Evolutionary conservation across 1,284 basidiomycete genomes (phyloP), one percentile per base, ranked within the genome.

Genomic region (Sanghuangporus baumii): DNA sequence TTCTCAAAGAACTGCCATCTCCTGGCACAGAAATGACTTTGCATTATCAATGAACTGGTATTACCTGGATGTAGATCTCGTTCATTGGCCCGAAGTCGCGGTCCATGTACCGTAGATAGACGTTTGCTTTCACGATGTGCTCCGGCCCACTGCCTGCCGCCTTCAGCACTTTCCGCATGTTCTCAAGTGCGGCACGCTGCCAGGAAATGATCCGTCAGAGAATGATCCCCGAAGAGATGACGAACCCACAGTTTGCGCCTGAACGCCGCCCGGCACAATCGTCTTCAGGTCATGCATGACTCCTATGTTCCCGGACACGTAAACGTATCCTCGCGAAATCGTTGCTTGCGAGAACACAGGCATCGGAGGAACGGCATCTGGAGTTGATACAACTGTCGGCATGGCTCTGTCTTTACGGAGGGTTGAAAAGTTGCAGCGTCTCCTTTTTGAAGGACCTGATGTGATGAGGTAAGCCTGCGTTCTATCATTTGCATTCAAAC

Each of bases 241-340:
- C 56, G 20, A 40, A 64, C 79, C 68, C 67, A 85, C 82, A 3
- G 83, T 82, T 66, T 85, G 81, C 6, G 73, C 76, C 64, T 79
- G 74, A 34, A 85, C 78, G 6, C 82, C 82, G 2, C 84, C 84
- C 66, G 78, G 75, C 6, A 84, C 77, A 31, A 88, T 70, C 9
- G 57, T 56, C 57, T 75, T 76, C 56, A 78, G 76, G 23, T 85
- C 78, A 8, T 74, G 74, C 48, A 76, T 76, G 48, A 76, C 79
- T 8, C 85, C 85, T 57, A 88, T 80, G 68, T 79, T 85, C 20
- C 86, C 86, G 12, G 85, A 87, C 40, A 79, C 78, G 65, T 84
- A 88, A 6, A 87, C 79, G 11, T 81, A 79, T 57, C 76, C 75
- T 16, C 74, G 76, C 3, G 82, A 83, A 31, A 85, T 77, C 7